Base-by-base conservation (phyloP, 2,329 filamentous ascomycete species). In the Parafenestella ontariensis region DNA sequence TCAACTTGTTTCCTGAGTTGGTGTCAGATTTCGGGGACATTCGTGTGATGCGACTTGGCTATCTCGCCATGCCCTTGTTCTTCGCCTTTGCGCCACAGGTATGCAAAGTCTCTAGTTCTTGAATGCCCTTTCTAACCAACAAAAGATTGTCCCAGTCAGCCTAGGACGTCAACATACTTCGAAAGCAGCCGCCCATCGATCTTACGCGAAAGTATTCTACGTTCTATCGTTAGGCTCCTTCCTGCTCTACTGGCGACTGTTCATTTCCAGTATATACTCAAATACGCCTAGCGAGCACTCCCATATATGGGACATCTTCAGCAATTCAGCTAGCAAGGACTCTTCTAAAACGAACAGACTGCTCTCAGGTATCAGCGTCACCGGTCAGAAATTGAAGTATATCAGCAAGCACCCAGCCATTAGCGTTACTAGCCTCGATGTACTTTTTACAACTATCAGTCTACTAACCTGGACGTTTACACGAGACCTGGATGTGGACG, bases 381-480 rank as follows among this genome's bases (percentile, higher is more conserved):
- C 68, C 3, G 62, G 58, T 1, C 42, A 80, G 76, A 65, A 71
- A 84, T 11, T 76, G 83, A 23, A 81, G 78, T 36, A 80, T 1
- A 77, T 84, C 46, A 78, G 77, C 54, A 83, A 83, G 47, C 84
- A 89, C 65, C 85, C 86, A 0, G 82, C 81, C 20, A 81, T 88
- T 26, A 81, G 81, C 18, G 82, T 80, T 17, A 82, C 83, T 0
- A 83, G 82, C 5, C 82, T 81, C 71, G 87, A 89, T 69, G 85
- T 86, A 1, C 66, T 89, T 13, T 75, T 87, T 31, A 84, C 81
- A 20, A 76, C 78, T 1, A 54, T 84, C 13, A 83, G 80, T 51
- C 69, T 87, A n/a, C 80, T 84, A 1, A 52, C 82, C 1, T 88
- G 85, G 85, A 80, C 82, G n/a, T 83, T 83, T 36, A 77, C 82